Conservation (phyloP, 371 early-diverging fungal species). For the Actinomortierella ambigua region DNA sequence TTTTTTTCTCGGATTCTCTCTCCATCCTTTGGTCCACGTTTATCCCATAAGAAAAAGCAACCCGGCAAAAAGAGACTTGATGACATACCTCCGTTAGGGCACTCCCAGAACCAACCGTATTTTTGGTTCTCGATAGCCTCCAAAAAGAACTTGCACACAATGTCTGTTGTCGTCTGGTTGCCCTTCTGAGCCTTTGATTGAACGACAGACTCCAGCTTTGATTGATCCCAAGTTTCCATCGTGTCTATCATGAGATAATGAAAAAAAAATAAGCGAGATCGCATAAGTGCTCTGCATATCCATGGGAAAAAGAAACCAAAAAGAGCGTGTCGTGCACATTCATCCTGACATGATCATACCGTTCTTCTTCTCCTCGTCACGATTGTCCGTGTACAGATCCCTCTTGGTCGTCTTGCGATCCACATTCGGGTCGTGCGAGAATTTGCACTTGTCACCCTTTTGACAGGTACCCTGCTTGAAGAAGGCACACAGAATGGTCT, state of each 20-base stretch:
- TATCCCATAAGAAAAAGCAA: too few relatives aligned
- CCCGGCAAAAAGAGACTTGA: not conserved
- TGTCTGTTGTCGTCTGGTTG: conserved; percentile 91
- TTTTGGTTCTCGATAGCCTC: conserved; percentile 97
- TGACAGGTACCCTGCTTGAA: conserved; percentile 94
- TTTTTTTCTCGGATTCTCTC: not conserved
- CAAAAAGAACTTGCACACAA: conserved; percentile 99
- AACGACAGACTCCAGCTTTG: conserved; percentile 89
- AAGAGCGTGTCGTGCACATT: not conserved
- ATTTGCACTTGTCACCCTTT: conserved; percentile 97
- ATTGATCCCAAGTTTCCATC: conserved; percentile 97
- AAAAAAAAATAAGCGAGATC: conserved; percentile 6
- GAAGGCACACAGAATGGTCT: conserved; percentile 94
- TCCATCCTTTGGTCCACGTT: not conserved
- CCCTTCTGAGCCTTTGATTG: conserved; percentile 73
- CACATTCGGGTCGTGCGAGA: conserved; percentile 94
- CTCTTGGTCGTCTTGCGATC: conserved; percentile 91
- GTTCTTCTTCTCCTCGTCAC: conserved; percentile 62
- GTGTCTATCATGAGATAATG: conserved; percentile 60
- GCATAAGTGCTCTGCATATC: conserved; percentile 6
- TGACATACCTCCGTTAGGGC: conserved; percentile 88
- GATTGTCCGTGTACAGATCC: conserved; percentile 90
- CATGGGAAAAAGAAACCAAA: too few relatives aligned
- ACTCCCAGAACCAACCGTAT: conserved; percentile 99
- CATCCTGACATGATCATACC: conserved; percentile 18